Conservation (phyloP, 2,329 filamentous ascomycete genomes). For the Hypoxylon sp. region DNA sequence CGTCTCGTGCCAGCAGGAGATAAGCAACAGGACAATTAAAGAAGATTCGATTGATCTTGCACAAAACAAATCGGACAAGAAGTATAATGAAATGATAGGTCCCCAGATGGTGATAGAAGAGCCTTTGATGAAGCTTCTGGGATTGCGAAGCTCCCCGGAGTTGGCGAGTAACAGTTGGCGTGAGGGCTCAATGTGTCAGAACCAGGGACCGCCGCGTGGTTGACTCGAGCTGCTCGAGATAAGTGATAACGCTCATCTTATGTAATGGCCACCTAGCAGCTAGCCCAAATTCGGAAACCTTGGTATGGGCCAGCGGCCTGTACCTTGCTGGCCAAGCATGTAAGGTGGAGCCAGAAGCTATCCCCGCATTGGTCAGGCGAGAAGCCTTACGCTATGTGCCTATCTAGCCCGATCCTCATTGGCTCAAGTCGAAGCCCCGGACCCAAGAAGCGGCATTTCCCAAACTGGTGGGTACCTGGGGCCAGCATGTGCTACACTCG, state of each 20-base stretch:
- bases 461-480: conserved; percentile 15
- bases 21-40: conserved; percentile 21
- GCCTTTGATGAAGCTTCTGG: conserved; percentile 37
- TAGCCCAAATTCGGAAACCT: conserved; percentile 19
- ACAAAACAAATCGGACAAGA: conserved; percentile 2
- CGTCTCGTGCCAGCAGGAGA: conserved; percentile 27
- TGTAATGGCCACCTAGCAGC: conserved; percentile 24
- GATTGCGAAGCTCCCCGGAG: conserved; percentile 27
- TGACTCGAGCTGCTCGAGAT: conserved; percentile 25
- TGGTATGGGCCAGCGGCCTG: background rate
- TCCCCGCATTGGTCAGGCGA: conserved; percentile 34
- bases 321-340: conserved; percentile 21
- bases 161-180: conserved; percentile 12
- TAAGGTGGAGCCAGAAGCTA: conserved; percentile 14
- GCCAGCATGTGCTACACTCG: conserved; percentile 21
- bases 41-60: background rate
- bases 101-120: background rate
- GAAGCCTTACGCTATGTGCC: conserved; percentile 34
- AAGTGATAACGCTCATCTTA: conserved; percentile 35
- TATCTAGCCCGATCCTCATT: conserved; percentile 28
- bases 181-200: conserved; percentile 24
- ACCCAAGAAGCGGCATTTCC: conserved; percentile 29
- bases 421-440: conserved; percentile 25
- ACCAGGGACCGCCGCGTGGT: conserved; percentile 18
- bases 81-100: conserved; percentile 9